Evolutionary conservation across 2,329 filamentous ascomycete species (phyloP), one percentile per base, ranked within the genome.

Genomic region (Trichoderma guizhouense): DNA sequence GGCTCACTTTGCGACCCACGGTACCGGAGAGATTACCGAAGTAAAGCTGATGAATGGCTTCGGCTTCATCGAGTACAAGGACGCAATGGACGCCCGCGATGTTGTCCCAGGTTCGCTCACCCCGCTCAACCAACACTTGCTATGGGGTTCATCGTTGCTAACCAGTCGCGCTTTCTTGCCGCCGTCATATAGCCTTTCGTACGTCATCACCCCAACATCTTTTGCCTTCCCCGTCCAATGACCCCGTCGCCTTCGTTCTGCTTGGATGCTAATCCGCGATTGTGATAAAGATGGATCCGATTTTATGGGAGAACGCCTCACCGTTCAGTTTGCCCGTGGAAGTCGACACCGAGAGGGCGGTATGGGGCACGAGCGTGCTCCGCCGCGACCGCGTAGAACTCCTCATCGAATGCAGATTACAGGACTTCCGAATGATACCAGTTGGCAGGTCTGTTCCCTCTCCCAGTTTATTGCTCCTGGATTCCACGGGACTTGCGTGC

Each of bases 1-100:
- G 85, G 90, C 91, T 79, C 95, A 98, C 84, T 99, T 99, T 85
- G 92, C 92, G 82, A 94, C 91, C 80, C 94, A 98, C 90, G 96
- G 95, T 81, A 95, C 94, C 78, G 96, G 96, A 83, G 94, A 97
- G 83, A 98, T 99, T 82, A 96, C 93, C 77, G 96, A 99, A 86
- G 95, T 99, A 86, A 99, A 99, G 87, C 90, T 99, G 75, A 99
- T 99, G 96, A 98, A 97, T 82, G 96, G 96, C 80, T 99, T 99
- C 81, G 96, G 96, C 82, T 99, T 99, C 87, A 97, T 99, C 82
- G 96, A 99, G 84, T 99, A 98, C 84, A 97, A 98, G 84, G 96
- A 98, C 85, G 91, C 94, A 72, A 93, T 98, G 92, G 96, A 99
- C 85, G 96, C 96, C 77, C 93, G 95, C 81, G 96, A 99, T 85